Percentiles rank a stretch among this genome's conserved stretches.
phyloP scores from a whole-genome alignment of 1,139 yeast species.

The Zygosaccharomyces pseudobailii region DNA sequence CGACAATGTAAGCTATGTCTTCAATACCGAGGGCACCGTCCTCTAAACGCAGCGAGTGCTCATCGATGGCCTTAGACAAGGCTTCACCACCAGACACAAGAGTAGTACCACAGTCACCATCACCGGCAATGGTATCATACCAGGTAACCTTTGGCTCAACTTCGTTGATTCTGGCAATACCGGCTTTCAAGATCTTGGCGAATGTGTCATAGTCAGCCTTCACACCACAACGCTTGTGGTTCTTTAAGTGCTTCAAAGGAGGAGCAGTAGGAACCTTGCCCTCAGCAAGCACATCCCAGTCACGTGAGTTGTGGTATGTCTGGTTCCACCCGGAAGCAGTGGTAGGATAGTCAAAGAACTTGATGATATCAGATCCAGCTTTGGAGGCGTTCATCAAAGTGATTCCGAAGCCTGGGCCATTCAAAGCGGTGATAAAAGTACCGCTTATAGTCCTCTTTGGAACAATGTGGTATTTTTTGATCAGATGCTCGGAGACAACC shows the following conservation, averaged over 20 bases:
- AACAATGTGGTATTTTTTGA: constrained; percentile 36
- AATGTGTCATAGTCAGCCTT: constrained; percentile 36
- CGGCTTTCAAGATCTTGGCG: constrained; percentile 35
- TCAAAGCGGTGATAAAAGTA: constrained; percentile 47
- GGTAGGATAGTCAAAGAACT: constrained; percentile 55
- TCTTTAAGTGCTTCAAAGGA: constrained; percentile 33
- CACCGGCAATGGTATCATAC: constrained; percentile 50
- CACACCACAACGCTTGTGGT: constrained; percentile 35
- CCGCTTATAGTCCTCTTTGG: constrained; percentile 45
- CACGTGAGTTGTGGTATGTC: constrained; percentile 29
- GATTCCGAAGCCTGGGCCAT: constrained; percentile 49
- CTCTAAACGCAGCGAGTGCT: constrained; percentile 29
- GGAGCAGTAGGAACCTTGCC: constrained; percentile 37
- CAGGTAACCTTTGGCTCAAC: constrained; percentile 45
- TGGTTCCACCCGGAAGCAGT: constrained; percentile 67
- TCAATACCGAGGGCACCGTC: constrained; percentile 33
- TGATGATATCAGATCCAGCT: constrained; percentile 36
- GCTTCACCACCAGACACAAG: constrained; percentile 43
- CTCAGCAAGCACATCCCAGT: constrained; percentile 22
- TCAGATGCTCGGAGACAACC: constrained; percentile 37
- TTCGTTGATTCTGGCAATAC: constrained; percentile 38
- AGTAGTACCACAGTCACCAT: constrained; percentile 51
- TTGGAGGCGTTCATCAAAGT: constrained; percentile 44
- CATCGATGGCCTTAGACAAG: constrained; percentile 36
- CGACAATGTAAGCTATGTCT: constrained; percentile 37